Evolutionary conservation across 176 grass and related monocot species (phyloP).

Genomic region (Phoenix roebelenii): DNA sequence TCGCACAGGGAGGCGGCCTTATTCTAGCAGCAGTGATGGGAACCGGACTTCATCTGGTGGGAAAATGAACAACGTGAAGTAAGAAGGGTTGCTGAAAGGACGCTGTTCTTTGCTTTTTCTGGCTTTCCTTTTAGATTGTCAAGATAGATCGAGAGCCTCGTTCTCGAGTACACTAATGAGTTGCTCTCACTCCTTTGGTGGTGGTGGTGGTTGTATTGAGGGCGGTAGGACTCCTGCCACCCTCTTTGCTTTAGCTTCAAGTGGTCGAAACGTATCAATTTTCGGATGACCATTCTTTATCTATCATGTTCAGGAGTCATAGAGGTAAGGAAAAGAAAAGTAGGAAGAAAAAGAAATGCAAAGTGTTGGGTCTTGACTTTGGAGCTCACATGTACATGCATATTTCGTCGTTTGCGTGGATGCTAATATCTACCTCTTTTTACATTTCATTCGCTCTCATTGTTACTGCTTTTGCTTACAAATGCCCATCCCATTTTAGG

Average conservation of each 20-base stretch:
- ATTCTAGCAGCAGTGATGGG: slow-evolving; percentile 32
- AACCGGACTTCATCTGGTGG: slow-evolving; percentile 68
- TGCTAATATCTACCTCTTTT: no score
- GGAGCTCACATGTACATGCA: no score
- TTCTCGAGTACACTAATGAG: slow-evolving; percentile 51
- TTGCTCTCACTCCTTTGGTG: slow-evolving; percentile 57
- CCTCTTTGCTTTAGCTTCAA: not conserved
- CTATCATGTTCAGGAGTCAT: slow-evolving; percentile 38
- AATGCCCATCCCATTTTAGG: no score
- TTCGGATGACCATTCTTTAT: not conserved
- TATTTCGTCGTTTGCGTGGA: no score
- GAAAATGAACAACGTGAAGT: slow-evolving; percentile 50
- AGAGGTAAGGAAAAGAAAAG: slow-evolving; percentile 51
- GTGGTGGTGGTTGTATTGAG: slow-evolving; percentile 29
- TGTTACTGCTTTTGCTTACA: no score
- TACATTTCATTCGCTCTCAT: no score
- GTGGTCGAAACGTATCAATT: not conserved
- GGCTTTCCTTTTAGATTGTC: slow-evolving; percentile 38
- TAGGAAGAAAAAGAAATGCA: slow-evolving; percentile 27
- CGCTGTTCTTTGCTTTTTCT: slow-evolving; percentile 46
- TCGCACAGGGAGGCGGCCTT: slow-evolving; percentile 41
- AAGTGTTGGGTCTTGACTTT: no score
- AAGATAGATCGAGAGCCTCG: slow-evolving; percentile 41
- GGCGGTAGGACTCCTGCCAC: not conserved
- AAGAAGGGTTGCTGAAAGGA: slow-evolving; percentile 30